A percentile compares a stretch with the other conserved stretches of the same genome.
Evolutionary conservation across 345 rosid genomes (phyloP).

Genomic region (Gossypium sturtianum): DNA sequence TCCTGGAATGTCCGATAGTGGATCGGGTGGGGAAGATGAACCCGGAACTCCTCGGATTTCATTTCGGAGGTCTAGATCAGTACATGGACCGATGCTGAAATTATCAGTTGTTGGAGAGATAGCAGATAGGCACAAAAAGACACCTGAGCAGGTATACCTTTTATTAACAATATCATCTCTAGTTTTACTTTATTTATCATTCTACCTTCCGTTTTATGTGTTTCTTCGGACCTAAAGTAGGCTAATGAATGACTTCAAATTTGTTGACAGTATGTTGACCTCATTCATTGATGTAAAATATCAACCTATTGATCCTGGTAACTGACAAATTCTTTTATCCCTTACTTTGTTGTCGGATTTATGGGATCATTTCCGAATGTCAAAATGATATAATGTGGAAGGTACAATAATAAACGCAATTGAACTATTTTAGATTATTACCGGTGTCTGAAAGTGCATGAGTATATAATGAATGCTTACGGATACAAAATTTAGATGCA

Average conservation of each 20-base stretch:
- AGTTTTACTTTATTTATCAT: not conserved
- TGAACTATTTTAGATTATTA: no score
- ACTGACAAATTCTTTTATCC: not conserved
- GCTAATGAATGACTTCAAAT: not conserved
- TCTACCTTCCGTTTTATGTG: not conserved
- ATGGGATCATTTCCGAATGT: no score
- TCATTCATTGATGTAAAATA: not conserved
- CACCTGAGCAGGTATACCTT: slow-evolving; percentile 52
- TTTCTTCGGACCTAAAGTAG: not conserved
- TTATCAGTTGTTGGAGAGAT: slow-evolving; percentile 49
- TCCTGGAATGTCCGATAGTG: slow-evolving; percentile 49
- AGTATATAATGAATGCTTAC: no score
- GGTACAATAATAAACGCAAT: no score
- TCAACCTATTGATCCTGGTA: not conserved
- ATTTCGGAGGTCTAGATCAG: slow-evolving; percentile 59
- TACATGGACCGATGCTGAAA: slow-evolving; percentile 63
- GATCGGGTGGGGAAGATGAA: slow-evolving; percentile 60
- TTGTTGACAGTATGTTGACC: not conserved
- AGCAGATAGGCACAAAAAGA: slow-evolving; percentile 43
- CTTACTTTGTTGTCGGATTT: no score
- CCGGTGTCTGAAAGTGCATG: no score
- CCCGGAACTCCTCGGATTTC: slow-evolving; percentile 59
- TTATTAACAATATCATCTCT: not conserved
- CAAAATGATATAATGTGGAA: no score
- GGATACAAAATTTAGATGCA: no score